Percentiles rank a stretch among this genome's conserved stretches.
These are phyloP conservation scores for Eurotiales sp. DNA, from an alignment of 2,329 filamentous ascomycete genomes.

Conservation along the genomic window DNA sequence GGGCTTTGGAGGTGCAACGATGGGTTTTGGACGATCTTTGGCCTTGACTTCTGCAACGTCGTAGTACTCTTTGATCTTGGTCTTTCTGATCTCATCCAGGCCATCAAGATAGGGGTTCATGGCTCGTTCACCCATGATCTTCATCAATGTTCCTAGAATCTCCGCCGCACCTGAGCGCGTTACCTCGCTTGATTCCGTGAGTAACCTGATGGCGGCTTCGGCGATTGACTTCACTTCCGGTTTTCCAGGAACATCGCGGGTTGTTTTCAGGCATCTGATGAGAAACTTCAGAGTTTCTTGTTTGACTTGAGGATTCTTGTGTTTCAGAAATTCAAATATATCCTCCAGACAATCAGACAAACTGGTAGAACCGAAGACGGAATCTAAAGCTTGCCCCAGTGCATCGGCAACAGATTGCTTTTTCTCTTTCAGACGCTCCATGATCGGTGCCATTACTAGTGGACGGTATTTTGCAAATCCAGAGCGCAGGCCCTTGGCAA, in stretches of 20 bases:
- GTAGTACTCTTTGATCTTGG: constrained; percentile 90
- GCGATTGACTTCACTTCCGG: constrained; percentile 79
- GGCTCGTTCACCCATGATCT: constrained; percentile 92
- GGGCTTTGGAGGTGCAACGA: constrained; percentile 56
- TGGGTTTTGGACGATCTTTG: constrained; percentile 86
- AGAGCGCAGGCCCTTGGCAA: constrained; percentile 80
- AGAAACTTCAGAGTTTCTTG: constrained; percentile 92
- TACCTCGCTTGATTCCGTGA: constrained; percentile 82
- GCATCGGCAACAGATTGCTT: constrained; percentile 86
- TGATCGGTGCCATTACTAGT: constrained; percentile 78
- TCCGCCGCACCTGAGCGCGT: constrained; percentile 88
- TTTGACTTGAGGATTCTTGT: constrained; percentile 98
- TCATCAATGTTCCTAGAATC: constrained; percentile 91
- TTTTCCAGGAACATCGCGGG: constrained; percentile 77
- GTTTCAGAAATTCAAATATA: constrained; percentile 73
- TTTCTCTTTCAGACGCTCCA: constrained; percentile 97
- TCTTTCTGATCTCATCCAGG: constrained; percentile 91
- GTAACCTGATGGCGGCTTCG: constrained; percentile 82
- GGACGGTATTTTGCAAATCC: constrained; percentile 76
- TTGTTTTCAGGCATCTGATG: constrained; percentile 79
- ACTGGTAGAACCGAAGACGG: constrained; percentile 61
- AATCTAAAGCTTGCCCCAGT: constrained; percentile 77
- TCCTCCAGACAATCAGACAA: constrained; percentile 89
- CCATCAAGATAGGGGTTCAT: constrained; percentile 93
- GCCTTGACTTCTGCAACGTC: constrained; percentile 79